These are phyloP conservation scores for Tolypocladium paradoxum DNA, from an alignment of 2,329 filamentous ascomycete genomes.

Conservation along the genomic window DNA sequence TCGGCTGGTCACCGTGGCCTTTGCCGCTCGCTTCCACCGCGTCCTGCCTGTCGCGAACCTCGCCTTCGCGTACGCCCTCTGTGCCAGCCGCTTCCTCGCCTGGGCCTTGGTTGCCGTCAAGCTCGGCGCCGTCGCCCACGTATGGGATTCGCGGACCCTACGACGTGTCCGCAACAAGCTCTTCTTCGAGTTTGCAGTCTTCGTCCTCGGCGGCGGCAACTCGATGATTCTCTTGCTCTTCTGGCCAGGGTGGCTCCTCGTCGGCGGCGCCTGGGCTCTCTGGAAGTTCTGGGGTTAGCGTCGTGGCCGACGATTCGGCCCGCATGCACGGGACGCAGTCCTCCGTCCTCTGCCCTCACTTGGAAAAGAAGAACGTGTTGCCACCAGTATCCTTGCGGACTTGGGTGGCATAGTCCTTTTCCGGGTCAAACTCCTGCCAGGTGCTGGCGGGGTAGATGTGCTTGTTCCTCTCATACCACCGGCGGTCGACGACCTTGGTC, in stretches of 20 bases:
- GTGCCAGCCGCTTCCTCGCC: slow-evolving; percentile 14
- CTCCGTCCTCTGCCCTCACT: too few relatives aligned
- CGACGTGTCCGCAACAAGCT: slow-evolving; percentile 32
- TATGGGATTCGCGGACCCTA: slow-evolving; percentile 27
- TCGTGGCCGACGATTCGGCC: too few relatives aligned
- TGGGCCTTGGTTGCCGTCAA: slow-evolving; percentile 16
- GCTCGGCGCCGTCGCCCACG: slow-evolving; percentile 14
- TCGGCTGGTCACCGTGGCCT: slow-evolving; percentile 19
- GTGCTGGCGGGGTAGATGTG: slow-evolving; percentile 95
- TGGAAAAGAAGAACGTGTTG: slow-evolving; percentile 83
- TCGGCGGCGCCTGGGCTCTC: slow-evolving; percentile 25
- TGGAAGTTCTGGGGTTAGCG: slow-evolving; percentile 21
- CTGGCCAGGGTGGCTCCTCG: slow-evolving; percentile 46
- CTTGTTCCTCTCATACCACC: slow-evolving; percentile 97
- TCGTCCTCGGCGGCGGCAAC: slow-evolving; percentile 40
- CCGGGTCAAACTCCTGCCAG: slow-evolving; percentile 91
- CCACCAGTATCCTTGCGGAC: slow-evolving; percentile 76
- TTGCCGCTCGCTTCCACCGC: slow-evolving; percentile 23
- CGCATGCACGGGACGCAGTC: too few relatives aligned
- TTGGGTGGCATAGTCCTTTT: slow-evolving; percentile 70
- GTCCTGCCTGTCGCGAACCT: slow-evolving; percentile 20
- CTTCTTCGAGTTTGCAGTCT: slow-evolving; percentile 39
- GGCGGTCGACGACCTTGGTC: slow-evolving; percentile 89
- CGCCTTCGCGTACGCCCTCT: slow-evolving; percentile 12
- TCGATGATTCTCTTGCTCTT: slow-evolving; percentile 38